Evolutionary conservation across 1,284 basidiomycete species (phyloP).

Genomic region (Entoloma clypeatum): DNA sequence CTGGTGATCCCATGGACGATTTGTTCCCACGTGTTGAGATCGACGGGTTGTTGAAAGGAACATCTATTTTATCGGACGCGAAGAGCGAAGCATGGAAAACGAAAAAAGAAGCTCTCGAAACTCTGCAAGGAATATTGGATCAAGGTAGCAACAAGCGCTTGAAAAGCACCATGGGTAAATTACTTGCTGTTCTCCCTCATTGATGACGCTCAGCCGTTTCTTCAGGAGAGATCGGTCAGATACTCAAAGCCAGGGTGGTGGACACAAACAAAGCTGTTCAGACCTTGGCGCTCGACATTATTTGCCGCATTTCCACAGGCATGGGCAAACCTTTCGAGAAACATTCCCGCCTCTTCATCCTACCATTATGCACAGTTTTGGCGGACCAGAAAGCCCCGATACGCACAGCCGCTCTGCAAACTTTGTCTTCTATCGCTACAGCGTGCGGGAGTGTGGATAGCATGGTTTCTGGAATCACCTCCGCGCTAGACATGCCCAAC

Average conservation of each 20-base stretch:
- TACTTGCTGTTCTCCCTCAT: slow-evolving; percentile 8
- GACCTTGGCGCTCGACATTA: slow-evolving; percentile 84
- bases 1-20: slow-evolving; percentile 85
- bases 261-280: slow-evolving; percentile 97
- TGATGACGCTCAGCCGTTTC: slow-evolving; percentile 9
- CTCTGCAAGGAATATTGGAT: slow-evolving; percentile 79
- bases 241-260: slow-evolving; percentile 84
- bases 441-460: slow-evolving; percentile 84
- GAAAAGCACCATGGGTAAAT: slow-evolving; percentile 84
- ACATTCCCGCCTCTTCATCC: slow-evolving; percentile 72
- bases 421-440: slow-evolving; percentile 81
- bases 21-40: slow-evolving; percentile 94
- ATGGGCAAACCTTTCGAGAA: slow-evolving; percentile 98
- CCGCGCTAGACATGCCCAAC: slow-evolving; percentile 83
- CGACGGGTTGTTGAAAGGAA: slow-evolving; percentile 83
- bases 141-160: slow-evolving; percentile 90
- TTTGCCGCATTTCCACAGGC: slow-evolving; percentile 84
- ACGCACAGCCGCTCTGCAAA: slow-evolving; percentile 73
- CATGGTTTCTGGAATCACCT: slow-evolving; percentile 75
- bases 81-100: slow-evolving; percentile 97
- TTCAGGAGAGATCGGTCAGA: slow-evolving; percentile 83
- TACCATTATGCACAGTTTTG: slow-evolving; percentile 80
- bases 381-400: slow-evolving; percentile 93
- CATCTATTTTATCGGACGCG: slow-evolving; percentile 76
- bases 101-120: slow-evolving; percentile 93